A percentile compares a stretch with the other conserved stretches of the same genome.
phyloP scores from a whole-genome alignment of 2,329 filamentous ascomycete genomes.

The Mycocentrospora acerina region DNA sequence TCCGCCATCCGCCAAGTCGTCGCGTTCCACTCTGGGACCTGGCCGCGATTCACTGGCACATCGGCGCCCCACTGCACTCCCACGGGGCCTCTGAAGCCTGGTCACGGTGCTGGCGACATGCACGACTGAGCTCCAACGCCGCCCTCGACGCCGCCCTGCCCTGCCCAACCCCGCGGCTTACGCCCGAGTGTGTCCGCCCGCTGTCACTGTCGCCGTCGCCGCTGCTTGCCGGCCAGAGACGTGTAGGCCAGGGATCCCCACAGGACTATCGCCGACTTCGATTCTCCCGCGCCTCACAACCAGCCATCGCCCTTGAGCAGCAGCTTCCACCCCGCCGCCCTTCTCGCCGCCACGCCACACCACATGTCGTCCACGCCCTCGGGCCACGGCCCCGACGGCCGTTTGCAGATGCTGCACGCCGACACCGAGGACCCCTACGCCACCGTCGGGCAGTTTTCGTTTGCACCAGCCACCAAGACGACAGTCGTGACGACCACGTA shows the following conservation, averaged over 20 bases:
- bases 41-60: too few species aligned
- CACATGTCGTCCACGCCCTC: slow-evolving; percentile 32
- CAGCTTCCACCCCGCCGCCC: background rate
- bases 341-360: slow-evolving; percentile 10
- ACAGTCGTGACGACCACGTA: slow-evolving; percentile 85
- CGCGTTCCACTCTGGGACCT: too few species aligned
- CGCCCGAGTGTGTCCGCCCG: background rate
- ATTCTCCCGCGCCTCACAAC: too few species aligned
- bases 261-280: too few species aligned
- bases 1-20: too few species aligned
- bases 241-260: too few species aligned
- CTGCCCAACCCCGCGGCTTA: background rate
- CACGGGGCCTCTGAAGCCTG: too few species aligned
- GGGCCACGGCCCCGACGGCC: slow-evolving; percentile 26
- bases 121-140: slow-evolving; percentile 5
- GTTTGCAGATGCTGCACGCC: slow-evolving; percentile 25
- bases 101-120: slow-evolving; percentile 13
- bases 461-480: slow-evolving; percentile 64
- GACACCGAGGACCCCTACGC: slow-evolving; percentile 32
- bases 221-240: too few species aligned
- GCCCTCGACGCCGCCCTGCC: background rate
- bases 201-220: too few species aligned
- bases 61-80: too few species aligned
- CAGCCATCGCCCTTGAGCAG: too few species aligned
- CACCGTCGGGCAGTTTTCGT: slow-evolving; percentile 61